phyloP scores from a whole-genome alignment of 768 basidiomycete species.

The Lactifluus rugatus region DNA sequence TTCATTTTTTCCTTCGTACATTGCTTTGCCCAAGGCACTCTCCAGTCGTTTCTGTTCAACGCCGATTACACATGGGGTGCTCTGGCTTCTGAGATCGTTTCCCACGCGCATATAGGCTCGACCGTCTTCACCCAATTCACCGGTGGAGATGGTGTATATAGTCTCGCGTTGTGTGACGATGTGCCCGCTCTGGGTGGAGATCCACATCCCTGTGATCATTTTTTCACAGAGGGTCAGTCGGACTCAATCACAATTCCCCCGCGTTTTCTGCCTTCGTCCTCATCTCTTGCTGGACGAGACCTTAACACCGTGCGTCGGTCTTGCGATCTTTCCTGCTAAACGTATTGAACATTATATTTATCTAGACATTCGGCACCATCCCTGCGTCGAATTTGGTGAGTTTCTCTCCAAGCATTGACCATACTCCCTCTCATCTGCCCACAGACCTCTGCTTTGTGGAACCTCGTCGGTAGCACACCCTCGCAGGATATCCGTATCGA shows the following conservation, averaged over 20 bases:
- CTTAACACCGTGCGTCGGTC: background rate
- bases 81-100: conserved; percentile 32
- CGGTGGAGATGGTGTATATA: conserved; percentile 24
- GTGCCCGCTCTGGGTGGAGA: conserved; percentile 30
- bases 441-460: background rate
- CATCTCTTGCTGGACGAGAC: background rate
- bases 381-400: background rate
- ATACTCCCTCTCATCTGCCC: background rate
- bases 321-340: background rate
- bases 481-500: background rate
- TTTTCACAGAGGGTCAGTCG: conserved; percentile 20
- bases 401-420: background rate
- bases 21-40: conserved; percentile 42
- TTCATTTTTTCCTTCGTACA: conserved; percentile 42
- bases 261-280: background rate
- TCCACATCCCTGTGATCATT: conserved; percentile 7
- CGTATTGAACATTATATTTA: background rate
- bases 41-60: conserved; percentile 40
- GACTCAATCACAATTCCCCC: conserved; percentile 26
- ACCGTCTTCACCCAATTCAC: conserved; percentile 26
- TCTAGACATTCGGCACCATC: background rate
- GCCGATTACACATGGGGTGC: conserved; percentile 34
- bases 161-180: conserved; percentile 36
- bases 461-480: background rate
- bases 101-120: conserved; percentile 29